Evolutionary conservation across 441 rosid genomes (phyloP).

Genomic region (Breynia disticha): DNA sequence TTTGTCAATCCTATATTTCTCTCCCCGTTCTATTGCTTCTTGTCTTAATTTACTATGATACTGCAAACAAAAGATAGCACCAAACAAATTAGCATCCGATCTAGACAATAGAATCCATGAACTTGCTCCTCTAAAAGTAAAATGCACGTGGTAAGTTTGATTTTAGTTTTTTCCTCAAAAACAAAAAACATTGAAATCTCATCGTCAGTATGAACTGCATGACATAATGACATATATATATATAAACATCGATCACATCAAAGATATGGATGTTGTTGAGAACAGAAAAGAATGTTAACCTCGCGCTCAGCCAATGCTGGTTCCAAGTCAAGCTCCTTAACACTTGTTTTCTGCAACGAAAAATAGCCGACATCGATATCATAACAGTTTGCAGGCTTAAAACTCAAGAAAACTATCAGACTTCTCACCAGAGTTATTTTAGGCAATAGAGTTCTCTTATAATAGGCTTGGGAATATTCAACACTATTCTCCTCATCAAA

Average conservation of each 20-base stretch:
- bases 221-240: too few species aligned
- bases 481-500: constrained; percentile 60
- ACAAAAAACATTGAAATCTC: too few species aligned
- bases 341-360: constrained; percentile 76
- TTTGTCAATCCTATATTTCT: constrained; percentile 55
- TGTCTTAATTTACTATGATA: constrained; percentile 53
- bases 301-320: constrained; percentile 80
- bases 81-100: too few species aligned
- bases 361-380: constrained; percentile 17
- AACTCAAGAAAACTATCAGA: neutral
- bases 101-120: too few species aligned
- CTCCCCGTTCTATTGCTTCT: constrained; percentile 74
- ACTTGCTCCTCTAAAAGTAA: too few species aligned
- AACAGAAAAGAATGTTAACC: constrained; percentile 24
- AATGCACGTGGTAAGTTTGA: too few species aligned
- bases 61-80: constrained; percentile 27
- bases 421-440: constrained; percentile 62
- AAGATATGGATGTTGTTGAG: too few species aligned
- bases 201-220: too few species aligned
- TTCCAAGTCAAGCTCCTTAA: constrained; percentile 85
- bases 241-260: too few species aligned
- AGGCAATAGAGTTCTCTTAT: constrained; percentile 50
- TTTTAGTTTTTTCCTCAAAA: too few species aligned
- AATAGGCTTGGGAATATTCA: constrained; percentile 43
- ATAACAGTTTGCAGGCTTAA: neutral